Conservation (phyloP, 2,329 filamentous ascomycete species). For the Diplodia intermedia region DNA sequence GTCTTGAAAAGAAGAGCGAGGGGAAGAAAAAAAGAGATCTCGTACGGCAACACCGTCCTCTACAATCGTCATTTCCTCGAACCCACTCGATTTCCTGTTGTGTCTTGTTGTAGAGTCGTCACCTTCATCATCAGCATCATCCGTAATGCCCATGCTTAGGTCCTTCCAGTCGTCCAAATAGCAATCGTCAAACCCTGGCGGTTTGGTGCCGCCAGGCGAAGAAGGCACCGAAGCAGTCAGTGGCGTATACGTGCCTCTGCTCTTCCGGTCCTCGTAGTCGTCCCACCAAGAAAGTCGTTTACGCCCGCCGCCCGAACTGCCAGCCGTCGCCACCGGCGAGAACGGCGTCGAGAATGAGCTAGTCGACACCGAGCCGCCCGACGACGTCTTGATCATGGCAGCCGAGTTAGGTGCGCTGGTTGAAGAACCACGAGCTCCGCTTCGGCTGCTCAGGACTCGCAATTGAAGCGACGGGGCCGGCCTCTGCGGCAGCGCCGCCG, state of each 20-base stretch:
- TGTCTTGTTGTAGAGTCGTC: conserved; percentile 17
- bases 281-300: conserved; percentile 33
- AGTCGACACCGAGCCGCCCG: conserved; percentile 4
- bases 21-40: conserved; percentile 20
- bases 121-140: conserved; percentile 24
- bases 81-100: conserved; percentile 22
- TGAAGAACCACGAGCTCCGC: conserved; percentile 77
- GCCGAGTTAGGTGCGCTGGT: conserved; percentile 55
- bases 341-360: conserved; percentile 19
- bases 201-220: conserved; percentile 11
- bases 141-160: conserved; percentile 10
- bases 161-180: conserved; percentile 24
- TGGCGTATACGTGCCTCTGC: conserved; percentile 20
- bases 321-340: conserved; percentile 4
- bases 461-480: conserved; percentile 48
- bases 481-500: conserved; percentile 52
- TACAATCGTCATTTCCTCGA: conserved; percentile 29
- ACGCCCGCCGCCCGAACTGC: conserved; percentile 26
- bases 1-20: conserved; percentile 18
- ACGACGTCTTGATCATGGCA: conserved; percentile 5
- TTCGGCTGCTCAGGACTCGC: conserved; percentile 62
- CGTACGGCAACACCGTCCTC: conserved; percentile 25
- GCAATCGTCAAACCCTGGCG: conserved; percentile 23
- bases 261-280: conserved; percentile 26
- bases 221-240: conserved; percentile 19